These are phyloP conservation scores for Picea sitchensis DNA, from an alignment of 75 land plant species.

Conservation along the genomic window DNA sequence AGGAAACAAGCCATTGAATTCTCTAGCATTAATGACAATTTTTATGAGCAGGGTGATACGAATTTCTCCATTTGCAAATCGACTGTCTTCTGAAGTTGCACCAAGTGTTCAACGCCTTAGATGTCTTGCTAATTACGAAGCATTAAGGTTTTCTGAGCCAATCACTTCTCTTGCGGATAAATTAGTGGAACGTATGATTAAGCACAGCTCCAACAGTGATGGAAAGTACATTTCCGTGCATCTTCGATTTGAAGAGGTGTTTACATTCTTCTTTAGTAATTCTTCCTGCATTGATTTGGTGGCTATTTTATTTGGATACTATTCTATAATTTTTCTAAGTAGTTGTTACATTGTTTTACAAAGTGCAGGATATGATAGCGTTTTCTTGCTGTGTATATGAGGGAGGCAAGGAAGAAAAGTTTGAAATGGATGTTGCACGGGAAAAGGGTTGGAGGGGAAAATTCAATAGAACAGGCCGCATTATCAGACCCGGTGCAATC, in stretches of 20 bases:
- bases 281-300: too few relatives aligned
- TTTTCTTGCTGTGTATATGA: slow-evolving; percentile 87
- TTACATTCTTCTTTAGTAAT: background rate
- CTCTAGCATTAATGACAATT: background rate
- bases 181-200: slow-evolving; percentile 58
- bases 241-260: slow-evolving; percentile 87
- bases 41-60: slow-evolving; percentile 59
- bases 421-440: slow-evolving; percentile 59
- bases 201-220: slow-evolving; percentile 43
- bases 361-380: slow-evolving; percentile 83
- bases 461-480: slow-evolving; percentile 49
- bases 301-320: background rate
- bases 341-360: background rate
- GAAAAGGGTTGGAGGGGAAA: slow-evolving; percentile 76
- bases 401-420: slow-evolving; percentile 61
- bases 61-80: slow-evolving; percentile 86
- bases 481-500: slow-evolving; percentile 49
- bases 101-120: slow-evolving; percentile 55
- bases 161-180: slow-evolving; percentile 46
- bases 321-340: background rate
- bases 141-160: slow-evolving; percentile 67
- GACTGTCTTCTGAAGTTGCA: slow-evolving; percentile 63
- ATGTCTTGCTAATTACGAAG: slow-evolving; percentile 70
- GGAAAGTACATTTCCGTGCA: slow-evolving; percentile 86
- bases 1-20: background rate